These are phyloP conservation scores for Ilex paraguariensis DNA, from an alignment of 305 asterid species.

Conservation along the genomic window DNA sequence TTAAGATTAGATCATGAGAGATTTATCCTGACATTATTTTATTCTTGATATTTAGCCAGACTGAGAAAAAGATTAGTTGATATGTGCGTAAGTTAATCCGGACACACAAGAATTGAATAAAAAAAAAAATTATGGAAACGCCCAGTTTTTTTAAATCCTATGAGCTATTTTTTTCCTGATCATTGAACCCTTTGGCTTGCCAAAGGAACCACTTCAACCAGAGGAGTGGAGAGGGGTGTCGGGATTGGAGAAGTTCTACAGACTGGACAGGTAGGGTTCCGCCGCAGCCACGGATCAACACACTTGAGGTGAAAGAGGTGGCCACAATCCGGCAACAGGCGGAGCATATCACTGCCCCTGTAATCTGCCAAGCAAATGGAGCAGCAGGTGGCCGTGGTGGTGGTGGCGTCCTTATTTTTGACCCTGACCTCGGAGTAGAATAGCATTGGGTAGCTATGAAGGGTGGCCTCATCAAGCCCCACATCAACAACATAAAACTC, in stretches of 20 bases:
- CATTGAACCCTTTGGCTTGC: slow-evolving; percentile 14
- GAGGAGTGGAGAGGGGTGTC: slow-evolving; percentile 54
- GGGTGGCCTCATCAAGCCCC: slow-evolving; percentile 78
- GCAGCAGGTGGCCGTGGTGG: slow-evolving; percentile 49
- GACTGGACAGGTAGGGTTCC: slow-evolving; percentile 69
- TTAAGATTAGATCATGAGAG: too few relatives aligned
- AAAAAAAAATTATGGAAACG: too few relatives aligned
- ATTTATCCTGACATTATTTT: too few relatives aligned
- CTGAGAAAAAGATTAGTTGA: too few relatives aligned
- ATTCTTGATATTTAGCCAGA: too few relatives aligned
- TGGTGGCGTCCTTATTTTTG: slow-evolving; percentile 38
- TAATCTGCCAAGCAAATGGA: slow-evolving; percentile 79
- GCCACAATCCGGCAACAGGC: slow-evolving; percentile 63
- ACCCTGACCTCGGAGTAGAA: slow-evolving; percentile 50
- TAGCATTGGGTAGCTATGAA: slow-evolving; percentile 57
- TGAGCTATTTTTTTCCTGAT: too few relatives aligned
- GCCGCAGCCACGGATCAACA: slow-evolving; percentile 67
- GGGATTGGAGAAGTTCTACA: slow-evolving; percentile 68
- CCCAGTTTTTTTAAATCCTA: too few relatives aligned
- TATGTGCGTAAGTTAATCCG: too few relatives aligned
- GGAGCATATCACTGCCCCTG: slow-evolving; percentile 44
- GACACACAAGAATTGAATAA: too few relatives aligned
- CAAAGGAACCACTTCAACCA: slow-evolving; percentile 74
- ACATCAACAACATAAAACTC: slow-evolving; percentile 25
- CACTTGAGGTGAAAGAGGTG: slow-evolving; percentile 61